These are phyloP conservation scores for Fusarium hainanense DNA, from an alignment of 2,329 filamentous ascomycete species.

Conservation along the genomic window DNA sequence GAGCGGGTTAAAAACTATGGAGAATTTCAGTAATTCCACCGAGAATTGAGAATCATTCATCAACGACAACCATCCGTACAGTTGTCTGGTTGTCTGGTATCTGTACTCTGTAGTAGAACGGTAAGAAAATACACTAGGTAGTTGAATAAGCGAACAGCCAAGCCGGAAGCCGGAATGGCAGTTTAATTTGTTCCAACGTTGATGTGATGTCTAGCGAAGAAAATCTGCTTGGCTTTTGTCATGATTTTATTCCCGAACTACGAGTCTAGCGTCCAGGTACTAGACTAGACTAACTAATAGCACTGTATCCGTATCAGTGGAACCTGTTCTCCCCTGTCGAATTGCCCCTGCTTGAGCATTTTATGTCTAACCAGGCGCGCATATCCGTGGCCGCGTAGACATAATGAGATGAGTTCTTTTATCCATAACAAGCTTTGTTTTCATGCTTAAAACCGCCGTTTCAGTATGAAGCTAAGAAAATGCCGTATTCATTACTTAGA, in stretches of 20 bases:
- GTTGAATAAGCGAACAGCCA: conserved; percentile 26
- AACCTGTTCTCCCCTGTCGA: background rate
- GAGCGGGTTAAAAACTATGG: conserved; percentile 29
- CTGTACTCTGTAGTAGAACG: background rate
- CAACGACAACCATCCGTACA: background rate
- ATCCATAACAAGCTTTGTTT: conserved; percentile 15
- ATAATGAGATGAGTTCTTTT: background rate
- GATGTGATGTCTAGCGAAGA: background rate
- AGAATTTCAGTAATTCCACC: conserved; percentile 23
- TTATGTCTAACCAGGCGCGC: conserved; percentile 11
- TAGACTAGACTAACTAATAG: background rate
- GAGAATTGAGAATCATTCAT: conserved; percentile 5
- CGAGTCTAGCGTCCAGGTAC: conserved; percentile 1
- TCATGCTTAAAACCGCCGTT: conserved; percentile 3
- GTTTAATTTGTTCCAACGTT: conserved; percentile 11
- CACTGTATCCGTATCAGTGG: conserved; percentile 3
- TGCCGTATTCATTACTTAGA: background rate
- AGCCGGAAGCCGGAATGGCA: conserved; percentile 34
- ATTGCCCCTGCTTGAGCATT: conserved; percentile 1
- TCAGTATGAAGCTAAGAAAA: background rate
- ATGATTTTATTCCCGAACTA: conserved; percentile 11
- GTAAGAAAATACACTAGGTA: background rate
- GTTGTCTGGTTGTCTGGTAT: background rate
- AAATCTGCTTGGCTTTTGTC: background rate
- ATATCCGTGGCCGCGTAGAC: conserved; percentile 5